Conservation (phyloP, 1,139 yeast genomes). For the Pichia kudriavzevii region DNA sequence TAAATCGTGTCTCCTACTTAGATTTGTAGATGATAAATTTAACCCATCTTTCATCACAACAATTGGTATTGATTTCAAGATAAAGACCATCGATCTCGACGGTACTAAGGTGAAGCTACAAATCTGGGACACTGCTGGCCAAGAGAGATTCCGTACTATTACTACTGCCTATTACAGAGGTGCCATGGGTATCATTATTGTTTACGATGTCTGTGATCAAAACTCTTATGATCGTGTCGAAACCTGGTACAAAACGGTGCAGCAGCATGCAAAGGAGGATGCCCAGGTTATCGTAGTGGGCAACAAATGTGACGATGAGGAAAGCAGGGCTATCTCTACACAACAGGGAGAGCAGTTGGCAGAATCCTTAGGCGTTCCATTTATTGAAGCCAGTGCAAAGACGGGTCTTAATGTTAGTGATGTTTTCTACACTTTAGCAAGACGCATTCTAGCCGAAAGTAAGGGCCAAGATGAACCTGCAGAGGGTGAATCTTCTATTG, state of each 20-base stretch:
- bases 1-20: conserved; percentile 84
- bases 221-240: conserved; percentile 81
- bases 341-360: conserved; percentile 92
- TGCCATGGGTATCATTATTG: conserved; percentile 95
- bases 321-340: conserved; percentile 61
- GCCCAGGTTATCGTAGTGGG: conserved; percentile 93
- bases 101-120: conserved; percentile 91
- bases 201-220: conserved; percentile 93
- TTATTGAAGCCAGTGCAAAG: conserved; percentile 94
- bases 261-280: conserved; percentile 93
- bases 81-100: conserved; percentile 89
- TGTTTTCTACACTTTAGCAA: conserved; percentile 86
- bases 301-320: conserved; percentile 88
- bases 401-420: conserved; percentile 88
- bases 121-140: conserved; percentile 99
- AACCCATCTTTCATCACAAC: conserved; percentile 95
- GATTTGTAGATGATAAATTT: conserved; percentile 96
- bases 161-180: conserved; percentile 98
- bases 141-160: conserved; percentile 95
- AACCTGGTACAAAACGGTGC: conserved; percentile 91
- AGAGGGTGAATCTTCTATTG: conserved; percentile 28
- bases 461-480: conserved; percentile 34
- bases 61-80: conserved; percentile 95
- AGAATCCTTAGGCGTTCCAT: conserved; percentile 79
- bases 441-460: conserved; percentile 74